Evolutionary conservation across 257 asterid species (phyloP).

Genomic region (Hygrophila difformis): DNA sequence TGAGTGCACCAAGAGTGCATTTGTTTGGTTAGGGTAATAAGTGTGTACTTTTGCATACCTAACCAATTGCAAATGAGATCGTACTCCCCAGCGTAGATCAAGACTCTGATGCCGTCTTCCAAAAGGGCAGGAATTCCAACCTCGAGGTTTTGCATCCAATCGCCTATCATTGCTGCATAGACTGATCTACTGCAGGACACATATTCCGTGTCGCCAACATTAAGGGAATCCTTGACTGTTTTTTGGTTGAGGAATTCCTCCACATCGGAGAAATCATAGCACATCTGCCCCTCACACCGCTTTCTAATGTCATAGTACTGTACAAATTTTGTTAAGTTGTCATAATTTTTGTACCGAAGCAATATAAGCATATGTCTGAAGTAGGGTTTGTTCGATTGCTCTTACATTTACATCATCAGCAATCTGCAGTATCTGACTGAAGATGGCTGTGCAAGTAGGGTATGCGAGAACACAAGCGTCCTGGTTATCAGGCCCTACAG

Average conservation of each 20-base stretch:
- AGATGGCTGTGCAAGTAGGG: conserved; percentile 21
- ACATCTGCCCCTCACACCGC: conserved; percentile 28
- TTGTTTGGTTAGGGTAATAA: background rate
- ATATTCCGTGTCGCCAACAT: conserved; percentile 30
- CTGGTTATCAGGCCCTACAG: conserved; percentile 18
- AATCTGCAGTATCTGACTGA: conserved; percentile 15
- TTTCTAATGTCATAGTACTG: conserved; percentile 54
- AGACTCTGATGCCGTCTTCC: conserved; percentile 48
- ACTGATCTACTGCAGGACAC: conserved; percentile 47
- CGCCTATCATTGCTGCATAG: conserved; percentile 32
- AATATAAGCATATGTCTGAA: too few relatives aligned
- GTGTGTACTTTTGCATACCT: conserved; percentile 22
- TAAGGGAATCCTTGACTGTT: conserved; percentile 36
- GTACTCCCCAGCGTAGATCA: conserved; percentile 64
- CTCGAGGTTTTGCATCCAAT: conserved; percentile 45
- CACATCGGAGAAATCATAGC: conserved; percentile 48
- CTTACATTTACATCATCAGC: conserved; percentile 28
- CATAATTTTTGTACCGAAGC: too few relatives aligned
- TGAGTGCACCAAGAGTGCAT: background rate
- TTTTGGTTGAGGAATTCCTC: conserved; percentile 34
- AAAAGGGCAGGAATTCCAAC: conserved; percentile 42
- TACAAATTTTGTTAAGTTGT: too few relatives aligned
- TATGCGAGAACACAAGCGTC: conserved; percentile 19
- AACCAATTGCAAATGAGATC: conserved; percentile 80
- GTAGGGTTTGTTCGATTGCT: background rate